These are phyloP conservation scores for Venturia oleaginea DNA, from an alignment of 2,329 filamentous ascomycete species.

Conservation along the genomic window DNA sequence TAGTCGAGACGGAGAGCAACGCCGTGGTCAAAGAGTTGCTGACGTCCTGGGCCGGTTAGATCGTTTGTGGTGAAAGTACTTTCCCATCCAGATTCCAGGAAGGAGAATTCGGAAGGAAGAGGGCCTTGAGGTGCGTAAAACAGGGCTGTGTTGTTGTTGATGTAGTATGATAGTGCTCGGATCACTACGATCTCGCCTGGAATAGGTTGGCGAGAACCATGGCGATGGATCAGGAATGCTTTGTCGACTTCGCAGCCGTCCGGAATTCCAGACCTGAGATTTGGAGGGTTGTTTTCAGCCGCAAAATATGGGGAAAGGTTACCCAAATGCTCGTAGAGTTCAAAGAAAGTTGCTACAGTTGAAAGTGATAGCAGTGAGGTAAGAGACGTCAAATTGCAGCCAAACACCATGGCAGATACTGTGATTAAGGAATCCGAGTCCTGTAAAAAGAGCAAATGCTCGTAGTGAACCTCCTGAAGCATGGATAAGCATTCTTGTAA, in stretches of 20 bases:
- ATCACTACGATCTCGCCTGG: constrained; percentile 13
- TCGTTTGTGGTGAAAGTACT: constrained; percentile 15
- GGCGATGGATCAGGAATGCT: constrained; percentile 15
- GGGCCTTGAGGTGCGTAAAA: constrained; percentile 12
- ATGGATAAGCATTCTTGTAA: neutral
- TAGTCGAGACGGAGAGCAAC: constrained; percentile 13
- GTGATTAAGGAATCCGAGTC: too few relatives aligned
- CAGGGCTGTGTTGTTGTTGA: constrained; percentile 15
- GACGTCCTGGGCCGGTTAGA: constrained; percentile 12
- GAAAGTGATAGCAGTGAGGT: neutral
- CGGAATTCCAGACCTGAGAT: constrained; percentile 14
- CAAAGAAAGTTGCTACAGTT: neutral
- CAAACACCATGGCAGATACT: neutral
- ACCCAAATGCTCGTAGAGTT: constrained; percentile 15
- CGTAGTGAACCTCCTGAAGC: neutral
- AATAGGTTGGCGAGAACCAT: constrained; percentile 15
- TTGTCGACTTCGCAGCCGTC: constrained; percentile 13
- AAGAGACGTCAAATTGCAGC: neutral
- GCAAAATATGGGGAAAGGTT: constrained; percentile 15
- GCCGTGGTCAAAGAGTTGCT: constrained; percentile 15
- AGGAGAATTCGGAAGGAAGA: constrained; percentile 12
- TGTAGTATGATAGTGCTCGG: constrained; percentile 14
- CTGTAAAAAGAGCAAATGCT: neutral
- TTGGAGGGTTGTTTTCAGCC: constrained; percentile 13
- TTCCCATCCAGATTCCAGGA: constrained; percentile 13